phyloP scores from a whole-genome alignment of 768 basidiomycete species.

The Pleurotus giganteus region DNA sequence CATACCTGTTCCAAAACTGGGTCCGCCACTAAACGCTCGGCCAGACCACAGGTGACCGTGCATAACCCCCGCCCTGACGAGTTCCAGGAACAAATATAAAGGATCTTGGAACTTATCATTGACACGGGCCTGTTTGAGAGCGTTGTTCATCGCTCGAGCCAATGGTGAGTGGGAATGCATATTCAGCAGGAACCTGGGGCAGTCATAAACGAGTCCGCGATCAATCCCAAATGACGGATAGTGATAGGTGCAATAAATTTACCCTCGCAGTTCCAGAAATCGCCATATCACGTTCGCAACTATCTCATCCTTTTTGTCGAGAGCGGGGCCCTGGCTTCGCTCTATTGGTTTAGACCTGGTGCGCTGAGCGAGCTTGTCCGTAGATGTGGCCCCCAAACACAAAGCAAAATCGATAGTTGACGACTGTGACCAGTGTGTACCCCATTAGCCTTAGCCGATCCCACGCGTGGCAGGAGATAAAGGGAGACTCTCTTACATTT shows the following conservation, averaged over 20 bases:
- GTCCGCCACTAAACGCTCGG: conserved; percentile 88
- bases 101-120: conserved; percentile 99
- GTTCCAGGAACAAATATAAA: conserved; percentile 90
- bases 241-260: conserved; percentile 18
- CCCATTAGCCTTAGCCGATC: conserved; percentile 21
- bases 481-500: conserved; percentile 68
- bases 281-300: conserved; percentile 99
- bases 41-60: conserved; percentile 91
- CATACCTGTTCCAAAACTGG: conserved; percentile 89
- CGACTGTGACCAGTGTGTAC: conserved; percentile 50
- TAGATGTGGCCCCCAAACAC: conserved; percentile 87
- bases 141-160: conserved; percentile 88
- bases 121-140: conserved; percentile 72
- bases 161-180: conserved; percentile 87
- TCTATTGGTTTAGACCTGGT: conserved; percentile 65
- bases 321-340: conserved; percentile 29
- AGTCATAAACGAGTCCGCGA: conserved; percentile 10
- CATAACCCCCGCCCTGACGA: conserved; percentile 95
- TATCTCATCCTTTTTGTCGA: conserved; percentile 98
- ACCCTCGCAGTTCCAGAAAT: conserved; percentile 96
- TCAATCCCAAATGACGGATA: conserved; percentile 12
- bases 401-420: conserved; percentile 96
- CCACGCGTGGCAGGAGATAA: conserved; percentile 12
- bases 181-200: conserved; percentile 77
- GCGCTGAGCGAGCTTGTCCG: conserved; percentile 75